Percentiles rank a stretch among this genome's conserved stretches.
Conservation (phyloP, 305 asterid genomes). For the Fraxinus baroniana region DNA sequence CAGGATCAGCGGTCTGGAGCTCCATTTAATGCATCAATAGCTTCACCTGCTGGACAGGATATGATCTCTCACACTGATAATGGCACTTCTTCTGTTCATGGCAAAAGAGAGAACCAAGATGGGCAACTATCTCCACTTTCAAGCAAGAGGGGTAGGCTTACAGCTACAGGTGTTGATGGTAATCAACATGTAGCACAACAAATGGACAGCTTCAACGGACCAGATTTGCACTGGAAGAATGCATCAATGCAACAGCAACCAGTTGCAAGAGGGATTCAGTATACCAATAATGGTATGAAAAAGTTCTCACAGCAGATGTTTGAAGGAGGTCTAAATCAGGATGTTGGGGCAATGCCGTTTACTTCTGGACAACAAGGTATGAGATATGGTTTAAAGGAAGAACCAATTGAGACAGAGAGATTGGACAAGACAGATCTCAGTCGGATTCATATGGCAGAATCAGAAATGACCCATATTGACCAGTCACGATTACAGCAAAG, state of each 20-base stretch:
- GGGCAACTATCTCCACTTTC: constrained; percentile 60
- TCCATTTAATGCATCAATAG: constrained; percentile 49
- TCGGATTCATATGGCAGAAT: constrained; percentile 54
- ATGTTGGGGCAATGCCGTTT: constrained; percentile 56
- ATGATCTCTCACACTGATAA: constrained; percentile 57
- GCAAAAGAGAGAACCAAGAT: constrained; percentile 77
- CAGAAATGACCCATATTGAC: constrained; percentile 55
- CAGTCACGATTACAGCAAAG: constrained; percentile 74
- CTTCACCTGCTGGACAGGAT: constrained; percentile 73
- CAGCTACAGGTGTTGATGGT: constrained; percentile 49
- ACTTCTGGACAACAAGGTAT: constrained; percentile 69
- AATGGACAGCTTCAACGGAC: constrained; percentile 61
- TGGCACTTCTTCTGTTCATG: constrained; percentile 55
- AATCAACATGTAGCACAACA: constrained; percentile 58
- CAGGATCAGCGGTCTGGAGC: constrained; percentile 72
- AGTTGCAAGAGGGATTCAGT: constrained; percentile 57
- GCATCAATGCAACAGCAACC: constrained; percentile 65
- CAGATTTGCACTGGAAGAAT: constrained; percentile 82
- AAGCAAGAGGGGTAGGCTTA: constrained; percentile 68
- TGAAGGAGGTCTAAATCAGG: constrained; percentile 78
- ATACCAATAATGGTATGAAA: constrained; percentile 59
- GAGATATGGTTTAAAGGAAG: constrained; percentile 84
- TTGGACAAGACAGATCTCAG: constrained; percentile 57
- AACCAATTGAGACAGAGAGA: constrained; percentile 75
- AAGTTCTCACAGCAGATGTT: constrained; percentile 66